A percentile compares a stretch with the other conserved stretches of the same genome.
Evolutionary conservation across 2,329 filamentous ascomycete genomes (phyloP).

Genomic region (Berkeleyomyces basicola): DNA sequence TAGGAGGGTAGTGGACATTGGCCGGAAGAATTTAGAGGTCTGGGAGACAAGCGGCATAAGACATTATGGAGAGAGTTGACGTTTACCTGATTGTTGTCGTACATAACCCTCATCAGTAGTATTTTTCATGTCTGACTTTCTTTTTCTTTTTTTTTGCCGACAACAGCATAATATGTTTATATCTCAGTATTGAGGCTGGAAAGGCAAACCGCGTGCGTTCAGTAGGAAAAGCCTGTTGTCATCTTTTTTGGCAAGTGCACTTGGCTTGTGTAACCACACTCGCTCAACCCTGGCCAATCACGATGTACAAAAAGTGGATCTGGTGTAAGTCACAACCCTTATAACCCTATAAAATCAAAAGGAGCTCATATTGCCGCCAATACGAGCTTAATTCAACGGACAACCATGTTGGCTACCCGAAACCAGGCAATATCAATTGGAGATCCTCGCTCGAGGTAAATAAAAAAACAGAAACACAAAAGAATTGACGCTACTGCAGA

Average conservation of each 20-base stretch:
- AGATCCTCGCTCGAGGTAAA: too few species aligned
- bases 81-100: background rate
- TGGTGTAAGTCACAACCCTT: constrained; percentile 3
- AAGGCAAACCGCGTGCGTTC: background rate
- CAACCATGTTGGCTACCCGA: too few species aligned
- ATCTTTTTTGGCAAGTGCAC: background rate
- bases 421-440: too few species aligned
- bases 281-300: background rate
- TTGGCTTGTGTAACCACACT: background rate
- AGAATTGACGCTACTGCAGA: too few species aligned
- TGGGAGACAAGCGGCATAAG: background rate
- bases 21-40: background rate
- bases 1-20: background rate
- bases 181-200: background rate
- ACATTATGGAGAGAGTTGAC: background rate
- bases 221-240: background rate
- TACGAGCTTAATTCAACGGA: background rate
- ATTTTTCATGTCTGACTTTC: too few species aligned
- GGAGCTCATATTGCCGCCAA: background rate
- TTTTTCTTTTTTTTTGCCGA: too few species aligned
- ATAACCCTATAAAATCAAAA: background rate
- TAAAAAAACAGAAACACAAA: too few species aligned
- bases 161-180: too few species aligned
- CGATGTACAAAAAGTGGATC: background rate
- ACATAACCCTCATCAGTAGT: too few species aligned